Evolutionary conservation across 2,329 filamentous ascomycete genomes (phyloP).

Genomic region (Curvularia lunata): DNA sequence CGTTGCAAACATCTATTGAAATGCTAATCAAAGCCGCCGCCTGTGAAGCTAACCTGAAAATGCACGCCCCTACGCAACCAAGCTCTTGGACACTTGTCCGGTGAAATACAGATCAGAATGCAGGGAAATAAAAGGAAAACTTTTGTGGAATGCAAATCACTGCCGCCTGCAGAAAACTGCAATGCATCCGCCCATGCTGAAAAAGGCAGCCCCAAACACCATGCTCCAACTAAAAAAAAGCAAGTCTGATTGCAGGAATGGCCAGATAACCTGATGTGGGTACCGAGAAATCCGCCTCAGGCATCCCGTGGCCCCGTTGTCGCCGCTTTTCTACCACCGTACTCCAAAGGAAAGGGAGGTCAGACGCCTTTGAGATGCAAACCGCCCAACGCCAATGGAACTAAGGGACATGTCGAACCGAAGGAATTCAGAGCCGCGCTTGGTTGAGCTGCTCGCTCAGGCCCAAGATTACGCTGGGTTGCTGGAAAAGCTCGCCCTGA

Average conservation of each 20-base stretch:
- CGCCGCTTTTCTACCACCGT: slow-evolving; percentile 28
- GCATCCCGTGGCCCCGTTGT: slow-evolving; percentile 20
- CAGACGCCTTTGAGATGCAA: slow-evolving; percentile 21
- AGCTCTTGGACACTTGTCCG: slow-evolving; percentile 3
- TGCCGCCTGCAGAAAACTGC: slow-evolving; percentile 20
- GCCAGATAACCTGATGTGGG: slow-evolving; percentile 14
- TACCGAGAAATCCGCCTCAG: slow-evolving; percentile 12
- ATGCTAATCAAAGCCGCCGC: slow-evolving; percentile 2
- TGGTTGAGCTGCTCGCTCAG: slow-evolving; percentile 45
- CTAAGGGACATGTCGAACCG: slow-evolving; percentile 22
- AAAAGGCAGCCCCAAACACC: slow-evolving; percentile 42
- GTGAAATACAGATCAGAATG: slow-evolving; percentile 9
- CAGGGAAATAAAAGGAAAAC: slow-evolving; percentile 16
- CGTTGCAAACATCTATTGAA: slow-evolving; percentile 1
- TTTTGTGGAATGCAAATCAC: slow-evolving; percentile 33
- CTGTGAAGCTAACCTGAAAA: neutral
- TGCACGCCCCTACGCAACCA: slow-evolving; percentile 1
- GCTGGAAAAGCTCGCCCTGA: slow-evolving; percentile 40
- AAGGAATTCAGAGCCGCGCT: slow-evolving; percentile 39
- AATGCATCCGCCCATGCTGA: slow-evolving; percentile 36
- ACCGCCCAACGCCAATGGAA: slow-evolving; percentile 20
- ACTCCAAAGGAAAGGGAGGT: slow-evolving; percentile 22
- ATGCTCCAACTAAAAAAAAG: slow-evolving; percentile 27
- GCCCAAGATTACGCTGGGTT: slow-evolving; percentile 36
- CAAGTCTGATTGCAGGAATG: slow-evolving; percentile 9